Base-by-base conservation (phyloP, 192 early-diverging fungal species). In the Cetraspora pellucida region DNA sequence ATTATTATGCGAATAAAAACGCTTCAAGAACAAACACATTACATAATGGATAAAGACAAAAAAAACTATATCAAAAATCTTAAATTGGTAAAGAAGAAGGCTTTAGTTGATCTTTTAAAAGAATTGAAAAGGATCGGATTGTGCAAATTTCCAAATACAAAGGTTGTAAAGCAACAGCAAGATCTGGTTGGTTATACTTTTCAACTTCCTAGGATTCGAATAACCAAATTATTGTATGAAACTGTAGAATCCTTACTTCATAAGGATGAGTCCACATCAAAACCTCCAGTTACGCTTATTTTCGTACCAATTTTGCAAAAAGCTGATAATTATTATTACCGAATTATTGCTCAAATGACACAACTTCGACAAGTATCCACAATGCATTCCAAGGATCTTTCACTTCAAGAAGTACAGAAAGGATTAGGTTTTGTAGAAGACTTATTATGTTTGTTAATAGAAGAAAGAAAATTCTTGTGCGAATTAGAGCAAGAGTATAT, bases 21-120 rank as follows among this genome's bases (percentile, higher is more conserved):
- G 16, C 83, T 89, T 81, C 88, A 89, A 63, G 85, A 89, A 71
- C 84, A 86, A 27, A 88, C 88, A 10, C 85, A 85, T 3, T 63
- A 80, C 50, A 72, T 82, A 43, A 81, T 87, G 82, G 88, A 87
- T 0, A 84, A 88, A 50, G 85, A 89, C 52, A 89, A 89, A 65
- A 88, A 85, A 77, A 79, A 65, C 3, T 73, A 75, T 44, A 81
- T 89, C 47, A 94, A 93, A 59, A 85, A 87, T 57, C 88, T 90
- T 73, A 89, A 92, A 72, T 74, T 87, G 37, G 79, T 94, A 23
- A 88, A 92, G 30, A 93, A 93, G 80, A 94, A 92, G 77, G 89
- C 95, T 2, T 76, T 93, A 3, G 91, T 91, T 30, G 94, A 96
- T 73, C 79, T 94, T 21, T 83, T 94, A 59, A 94, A 91, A 77